Conservation (phyloP, 2,329 filamentous ascomycete genomes). For the Phoma sp. region DNA sequence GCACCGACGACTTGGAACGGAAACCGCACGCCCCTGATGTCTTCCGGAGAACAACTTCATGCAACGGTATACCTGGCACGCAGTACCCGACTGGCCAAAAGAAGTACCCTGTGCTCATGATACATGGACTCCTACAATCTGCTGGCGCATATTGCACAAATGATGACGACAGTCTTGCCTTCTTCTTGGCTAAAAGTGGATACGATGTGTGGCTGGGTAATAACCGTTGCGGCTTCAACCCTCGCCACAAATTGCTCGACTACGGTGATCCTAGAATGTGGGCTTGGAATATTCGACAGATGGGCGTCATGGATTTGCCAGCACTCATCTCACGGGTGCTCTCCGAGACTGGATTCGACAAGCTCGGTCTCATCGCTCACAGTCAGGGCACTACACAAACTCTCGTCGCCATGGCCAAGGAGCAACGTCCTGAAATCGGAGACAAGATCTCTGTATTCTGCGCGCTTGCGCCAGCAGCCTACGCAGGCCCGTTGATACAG, state of each 20-base stretch:
- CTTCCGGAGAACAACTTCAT: conserved; percentile 56
- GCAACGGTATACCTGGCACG: conserved; percentile 26
- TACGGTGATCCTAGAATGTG: conserved; percentile 88
- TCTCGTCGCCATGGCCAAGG: conserved; percentile 85
- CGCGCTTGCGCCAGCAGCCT: conserved; percentile 86
- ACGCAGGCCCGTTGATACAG: conserved; percentile 83
- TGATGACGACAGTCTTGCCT: conserved; percentile 87
- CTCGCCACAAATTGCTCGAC: conserved; percentile 73
- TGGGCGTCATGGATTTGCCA: conserved; percentile 87
- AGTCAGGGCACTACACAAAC: conserved; percentile 92
- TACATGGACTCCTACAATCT: conserved; percentile 88
- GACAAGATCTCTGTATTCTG: conserved; percentile 88
- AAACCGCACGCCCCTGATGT: conserved; percentile 64
- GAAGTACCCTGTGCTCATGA: conserved; percentile 83
- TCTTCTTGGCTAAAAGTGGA: conserved; percentile 88
- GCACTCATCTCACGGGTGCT: conserved; percentile 81
- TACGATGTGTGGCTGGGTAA: conserved; percentile 97
- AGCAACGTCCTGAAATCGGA: conserved; percentile 84
- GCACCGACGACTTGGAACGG: conserved; percentile 57
- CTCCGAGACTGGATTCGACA: conserved; percentile 79
- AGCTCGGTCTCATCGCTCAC: conserved; percentile 83
- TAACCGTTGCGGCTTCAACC: conserved; percentile 85
- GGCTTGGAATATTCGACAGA: conserved; percentile 94
- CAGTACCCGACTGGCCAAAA: conserved; percentile 51
- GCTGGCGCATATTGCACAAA: conserved; percentile 88